phyloP scores from a whole-genome alignment of 768 basidiomycete genomes.

The Russula ochroleuca region DNA sequence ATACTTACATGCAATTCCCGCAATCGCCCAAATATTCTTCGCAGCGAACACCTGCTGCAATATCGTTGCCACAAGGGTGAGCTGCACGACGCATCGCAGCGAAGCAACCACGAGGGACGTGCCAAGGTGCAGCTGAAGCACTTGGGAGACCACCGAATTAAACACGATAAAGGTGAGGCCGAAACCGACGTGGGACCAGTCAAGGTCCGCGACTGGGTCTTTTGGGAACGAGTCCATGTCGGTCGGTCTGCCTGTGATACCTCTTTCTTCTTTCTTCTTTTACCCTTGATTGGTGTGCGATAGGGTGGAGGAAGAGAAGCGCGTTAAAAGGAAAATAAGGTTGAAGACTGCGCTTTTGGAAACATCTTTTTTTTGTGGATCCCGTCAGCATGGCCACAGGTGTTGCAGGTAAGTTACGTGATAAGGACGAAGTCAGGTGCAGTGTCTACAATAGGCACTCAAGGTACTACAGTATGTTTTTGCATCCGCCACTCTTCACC shows the following conservation, averaged over 20 bases:
- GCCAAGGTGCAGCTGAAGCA: constrained; percentile 68
- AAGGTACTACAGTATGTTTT: no score
- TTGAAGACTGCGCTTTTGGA: no score
- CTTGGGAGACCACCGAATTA: constrained; percentile 59
- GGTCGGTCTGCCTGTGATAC: neutral
- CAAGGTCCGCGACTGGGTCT: constrained; percentile 37
- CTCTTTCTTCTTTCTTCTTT: neutral
- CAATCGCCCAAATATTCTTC: constrained; percentile 69
- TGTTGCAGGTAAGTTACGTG: no score
- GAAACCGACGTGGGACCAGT: constrained; percentile 72
- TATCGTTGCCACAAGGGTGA: constrained; percentile 66
- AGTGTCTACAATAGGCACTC: no score
- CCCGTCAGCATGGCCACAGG: no score
- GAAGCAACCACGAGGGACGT: constrained; percentile 64
- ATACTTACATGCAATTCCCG: constrained; percentile 63
- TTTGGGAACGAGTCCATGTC: constrained; percentile 35
- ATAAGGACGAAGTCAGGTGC: no score
- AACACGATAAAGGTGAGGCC: constrained; percentile 73
- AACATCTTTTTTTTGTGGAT: no score
- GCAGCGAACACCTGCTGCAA: constrained; percentile 73
- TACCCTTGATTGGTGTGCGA: no score
- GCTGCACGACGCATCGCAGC: constrained; percentile 70
- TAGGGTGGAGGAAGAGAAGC: neutral
- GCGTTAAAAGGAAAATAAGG: neutral
- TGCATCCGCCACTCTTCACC: no score